phyloP scores from a whole-genome alignment of 2,329 filamentous ascomycete genomes.

The Aspergillus tanneri region DNA sequence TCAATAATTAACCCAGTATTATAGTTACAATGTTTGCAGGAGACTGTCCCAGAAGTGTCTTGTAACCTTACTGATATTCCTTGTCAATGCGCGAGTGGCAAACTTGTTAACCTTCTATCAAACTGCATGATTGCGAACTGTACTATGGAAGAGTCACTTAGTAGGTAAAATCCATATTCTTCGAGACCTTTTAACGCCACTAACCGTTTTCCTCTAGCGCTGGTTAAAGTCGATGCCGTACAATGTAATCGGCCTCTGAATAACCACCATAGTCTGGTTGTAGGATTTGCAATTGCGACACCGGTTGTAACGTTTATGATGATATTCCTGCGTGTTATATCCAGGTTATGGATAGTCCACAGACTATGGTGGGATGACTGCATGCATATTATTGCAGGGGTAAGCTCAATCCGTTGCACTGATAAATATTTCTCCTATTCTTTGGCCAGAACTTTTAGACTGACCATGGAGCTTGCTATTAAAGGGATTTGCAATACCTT shows the following conservation, averaged over 20 bases:
- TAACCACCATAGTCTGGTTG: background rate
- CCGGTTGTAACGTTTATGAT: background rate
- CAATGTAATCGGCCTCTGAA: background rate
- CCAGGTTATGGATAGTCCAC: background rate
- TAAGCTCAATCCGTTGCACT: background rate
- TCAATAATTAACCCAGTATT: background rate
- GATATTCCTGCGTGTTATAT: background rate
- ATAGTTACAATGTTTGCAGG: background rate
- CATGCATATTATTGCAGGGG: conserved; percentile 4
- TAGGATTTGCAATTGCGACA: background rate
- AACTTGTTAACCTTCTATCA: background rate
- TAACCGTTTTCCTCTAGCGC: background rate
- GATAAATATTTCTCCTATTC: background rate
- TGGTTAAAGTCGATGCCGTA: background rate
- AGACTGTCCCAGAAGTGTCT: background rate
- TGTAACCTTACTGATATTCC: background rate
- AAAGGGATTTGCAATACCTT: background rate
- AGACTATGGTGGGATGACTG: conserved; percentile 3
- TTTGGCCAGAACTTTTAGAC: background rate
- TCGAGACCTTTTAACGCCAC: background rate
- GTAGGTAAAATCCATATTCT: background rate
- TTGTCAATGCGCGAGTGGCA: background rate
- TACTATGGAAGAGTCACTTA: background rate
- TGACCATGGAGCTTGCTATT: background rate
- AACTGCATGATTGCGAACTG: background rate